These are phyloP conservation scores for Leccinum aurantiacum DNA, from an alignment of 768 basidiomycete genomes.

Conservation along the genomic window DNA sequence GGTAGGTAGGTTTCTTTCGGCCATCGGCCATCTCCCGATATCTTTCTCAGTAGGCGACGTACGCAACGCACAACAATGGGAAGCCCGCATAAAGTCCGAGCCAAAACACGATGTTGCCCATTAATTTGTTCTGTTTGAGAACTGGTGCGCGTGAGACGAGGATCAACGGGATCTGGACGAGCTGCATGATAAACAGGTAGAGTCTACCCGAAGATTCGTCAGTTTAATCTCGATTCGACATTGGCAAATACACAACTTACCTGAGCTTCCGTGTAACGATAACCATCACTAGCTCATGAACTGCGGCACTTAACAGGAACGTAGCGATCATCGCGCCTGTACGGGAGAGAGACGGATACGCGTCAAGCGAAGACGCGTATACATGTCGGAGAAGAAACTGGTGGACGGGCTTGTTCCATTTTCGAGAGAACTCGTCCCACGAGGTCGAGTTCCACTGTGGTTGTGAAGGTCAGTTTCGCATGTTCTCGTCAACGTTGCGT, in stretches of 20 bases:
- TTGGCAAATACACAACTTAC: conserved; percentile 38
- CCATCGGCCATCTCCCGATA: conserved; percentile 3
- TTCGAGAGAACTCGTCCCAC: conserved; percentile 96
- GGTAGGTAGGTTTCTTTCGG: not conserved
- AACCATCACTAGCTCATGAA: conserved; percentile 95
- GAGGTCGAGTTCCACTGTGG: conserved; percentile 93
- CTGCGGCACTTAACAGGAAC: conserved; percentile 85
- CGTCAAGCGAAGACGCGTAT: conserved; percentile 83
- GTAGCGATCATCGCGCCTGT: conserved; percentile 88
- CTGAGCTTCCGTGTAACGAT: conserved; percentile 91
- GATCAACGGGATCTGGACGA: conserved; percentile 92
- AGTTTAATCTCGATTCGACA: not conserved
- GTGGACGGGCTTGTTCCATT: conserved; percentile 98
- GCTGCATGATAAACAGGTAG: conserved; percentile 82
- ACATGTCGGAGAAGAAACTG: conserved; percentile 93
- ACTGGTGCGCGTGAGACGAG: conserved; percentile 71
- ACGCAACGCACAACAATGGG: conserved; percentile 86
- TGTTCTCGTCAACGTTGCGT: not conserved
- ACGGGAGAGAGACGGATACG: conserved; percentile 67
- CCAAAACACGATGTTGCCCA: conserved; percentile 93
- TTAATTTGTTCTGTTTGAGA: conserved; percentile 76
- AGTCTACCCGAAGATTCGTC: conserved; percentile 45
- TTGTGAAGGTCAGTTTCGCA: not conserved
- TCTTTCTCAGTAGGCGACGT: conserved; percentile 50
- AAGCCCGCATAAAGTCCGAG: conserved; percentile 88